Base-by-base conservation (phyloP, 495 filamentous ascomycete species). In the Amorphotheca resinae region DNA sequence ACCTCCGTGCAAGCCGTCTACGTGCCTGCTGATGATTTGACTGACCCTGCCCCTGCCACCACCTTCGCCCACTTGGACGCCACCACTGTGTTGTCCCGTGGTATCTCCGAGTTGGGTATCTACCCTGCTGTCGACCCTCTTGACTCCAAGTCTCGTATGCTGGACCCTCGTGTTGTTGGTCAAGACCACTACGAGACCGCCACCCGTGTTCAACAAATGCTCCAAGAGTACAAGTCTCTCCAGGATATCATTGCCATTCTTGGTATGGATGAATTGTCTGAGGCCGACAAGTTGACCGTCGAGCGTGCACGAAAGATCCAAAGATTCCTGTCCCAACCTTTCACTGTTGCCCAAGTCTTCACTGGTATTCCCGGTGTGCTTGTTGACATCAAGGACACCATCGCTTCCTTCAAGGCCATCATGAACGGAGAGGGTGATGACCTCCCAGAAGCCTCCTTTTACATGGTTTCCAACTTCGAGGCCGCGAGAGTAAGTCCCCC, bases 211-310 rank as follows among this genome's bases (percentile, higher is more conserved):
- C 91, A 98, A 74, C 84, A 88, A 73, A 96, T 95, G 74, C 77
- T 98, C 65, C 91, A 98, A 72, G 93, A 95, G 77, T 98, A 98
- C 83, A 98, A 96, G 83, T 95, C 89, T 45, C 84, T 98, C 50
- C 91, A 98, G 68, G 91, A 98, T 76, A 98, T 98, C 78, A 98
- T 98, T 76, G 91, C 91, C 70, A 98, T 98, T 84, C 67, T 96
- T 62, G 91, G 91, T 79, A 95, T 96, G 93, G 93, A 98, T 71
- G 93, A 98, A 66, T 70, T 96, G 67, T 95, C 88, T 51, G 93
- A 95, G 74, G 80, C 83, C 56, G 93, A 98, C 65, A 96, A 98
- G 82, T 78, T 98, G 56, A 96, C 93, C 53, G 91, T 98, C 77
- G 91, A 98, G 81, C 93, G 91, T 76, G 91, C 91, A 59, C 87